Evolutionary conservation across 148 eudicot genomes (phyloP).

Genomic region (Fagopyrum tataricum): DNA sequence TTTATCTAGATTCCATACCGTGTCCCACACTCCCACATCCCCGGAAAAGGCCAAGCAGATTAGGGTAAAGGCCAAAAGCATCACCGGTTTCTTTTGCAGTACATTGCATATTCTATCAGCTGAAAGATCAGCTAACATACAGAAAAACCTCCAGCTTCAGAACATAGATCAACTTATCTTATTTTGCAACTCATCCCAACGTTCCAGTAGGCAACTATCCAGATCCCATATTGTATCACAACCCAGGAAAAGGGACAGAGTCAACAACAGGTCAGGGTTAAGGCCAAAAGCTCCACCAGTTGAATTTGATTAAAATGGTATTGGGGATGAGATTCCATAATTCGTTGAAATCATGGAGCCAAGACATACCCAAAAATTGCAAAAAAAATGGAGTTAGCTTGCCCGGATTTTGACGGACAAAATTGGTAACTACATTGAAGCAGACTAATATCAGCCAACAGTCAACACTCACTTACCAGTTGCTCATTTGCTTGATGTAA

Average conservation of each 20-base stretch:
- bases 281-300: not conserved
- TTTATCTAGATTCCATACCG: not conserved
- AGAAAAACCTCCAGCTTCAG: too few species aligned
- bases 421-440: not conserved
- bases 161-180: too few species aligned
- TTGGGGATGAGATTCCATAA: not conserved
- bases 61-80: not conserved
- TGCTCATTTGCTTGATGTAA: not conserved
- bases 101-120: too few species aligned
- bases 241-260: too few species aligned
- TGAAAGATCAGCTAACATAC: too few species aligned
- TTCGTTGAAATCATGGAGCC: not conserved
- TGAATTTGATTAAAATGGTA: not conserved
- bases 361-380: not conserved
- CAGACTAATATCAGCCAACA: not conserved
- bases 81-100: too few species aligned
- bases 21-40: not conserved
- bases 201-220: too few species aligned
- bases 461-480: not conserved
- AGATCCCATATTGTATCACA: too few species aligned
- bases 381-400: not conserved
- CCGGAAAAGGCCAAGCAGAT: not conserved
- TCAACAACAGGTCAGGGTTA: not conserved
- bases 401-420: not conserved
- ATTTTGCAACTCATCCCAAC: too few species aligned